Percentiles rank a stretch among this genome's conserved stretches.
Conservation (phyloP, 2,329 filamentous ascomycete species). For the Pseudopyricularia javanii region DNA sequence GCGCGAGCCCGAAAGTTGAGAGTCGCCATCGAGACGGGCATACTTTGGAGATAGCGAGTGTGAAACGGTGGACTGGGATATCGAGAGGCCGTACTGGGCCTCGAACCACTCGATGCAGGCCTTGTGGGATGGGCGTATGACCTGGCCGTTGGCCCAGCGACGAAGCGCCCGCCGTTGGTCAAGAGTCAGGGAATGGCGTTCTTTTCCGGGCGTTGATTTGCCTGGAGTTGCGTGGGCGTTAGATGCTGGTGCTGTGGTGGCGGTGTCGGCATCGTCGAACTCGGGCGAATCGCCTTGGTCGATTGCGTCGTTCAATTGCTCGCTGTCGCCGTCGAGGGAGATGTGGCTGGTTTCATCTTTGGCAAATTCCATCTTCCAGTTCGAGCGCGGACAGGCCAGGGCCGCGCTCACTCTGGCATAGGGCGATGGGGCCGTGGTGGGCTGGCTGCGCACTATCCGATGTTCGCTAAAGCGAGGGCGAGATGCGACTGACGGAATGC, state of each 20-base stretch:
- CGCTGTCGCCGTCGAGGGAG: not conserved
- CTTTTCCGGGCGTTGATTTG: conserved; percentile 19
- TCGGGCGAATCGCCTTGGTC: not conserved
- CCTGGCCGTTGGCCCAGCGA: conserved; percentile 45
- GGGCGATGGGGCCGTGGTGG: not conserved
- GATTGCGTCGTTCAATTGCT: not conserved
- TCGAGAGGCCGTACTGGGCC: conserved; percentile 43
- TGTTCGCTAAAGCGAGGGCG: not conserved
- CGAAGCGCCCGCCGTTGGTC: conserved; percentile 49
- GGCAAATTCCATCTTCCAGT: not conserved
- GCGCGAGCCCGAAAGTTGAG: conserved; percentile 48
- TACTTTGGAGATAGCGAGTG: conserved; percentile 51
- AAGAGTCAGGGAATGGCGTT: conserved; percentile 48
- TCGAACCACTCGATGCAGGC: conserved; percentile 53
- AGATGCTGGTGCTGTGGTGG: not conserved
- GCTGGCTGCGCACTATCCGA: not conserved
- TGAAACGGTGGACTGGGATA: conserved; percentile 51
- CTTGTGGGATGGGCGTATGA: conserved; percentile 45
- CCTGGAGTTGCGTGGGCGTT: not conserved
- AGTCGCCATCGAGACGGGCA: conserved; percentile 47
- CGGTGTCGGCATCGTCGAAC: not conserved
- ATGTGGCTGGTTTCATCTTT: not conserved
- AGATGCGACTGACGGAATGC: not conserved
- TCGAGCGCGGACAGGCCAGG: not conserved
- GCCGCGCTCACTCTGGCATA: not conserved